Base-by-base conservation (phyloP, 805 yeast genomes). In the Komagataella mondaviorum region DNA sequence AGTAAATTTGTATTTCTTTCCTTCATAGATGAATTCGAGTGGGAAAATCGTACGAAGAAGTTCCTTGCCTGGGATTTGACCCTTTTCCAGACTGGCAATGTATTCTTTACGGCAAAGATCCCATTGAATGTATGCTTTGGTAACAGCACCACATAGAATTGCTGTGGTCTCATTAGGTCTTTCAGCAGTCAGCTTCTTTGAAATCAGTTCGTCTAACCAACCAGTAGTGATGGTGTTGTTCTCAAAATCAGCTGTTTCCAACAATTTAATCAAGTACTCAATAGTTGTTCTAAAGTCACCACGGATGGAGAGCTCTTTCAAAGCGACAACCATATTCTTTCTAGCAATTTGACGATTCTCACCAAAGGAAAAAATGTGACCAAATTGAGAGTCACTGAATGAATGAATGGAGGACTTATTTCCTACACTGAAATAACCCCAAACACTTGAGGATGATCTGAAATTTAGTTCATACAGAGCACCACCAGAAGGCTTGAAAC, bases 221-320 rank as follows among this genome's bases (percentile, higher is more conserved):
- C 98, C 98, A 53, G 99, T 93, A 53, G 99, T 93, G 62, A 93
- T 91, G 49, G 93, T 91, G 69, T 93, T 95, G 53, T 85, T 89
- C 71, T 89, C 97, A 61, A 93, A 93, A 65, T 86, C 99, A 51
- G 96, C 93, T 22, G 99, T 90, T 71, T 93, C 98, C 61, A 93
- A 76, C 59, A 93, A 77, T 67, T 91, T 91, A 70, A 95, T 93
- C 63, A 93, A 78, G 65, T 93, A 93, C 71, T 93, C 99, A 56
- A 91, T 96, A 14, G 99, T 93, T 30, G 99, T 93, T 70, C 96
- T 81, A 76, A 93, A 93, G 63, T 93, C 99, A 78, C 99, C 99
- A 69, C 99, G 83, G 61, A 93, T 93, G 51, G 95, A 85, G 59
- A 93, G 79, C 69, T 93, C 99, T 67, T 91, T 93, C 67, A 93